Evolutionary conservation across 257 asterid genomes (phyloP), one percentile per base, ranked within the genome.

Genomic region (Solanum lignicaule): DNA sequence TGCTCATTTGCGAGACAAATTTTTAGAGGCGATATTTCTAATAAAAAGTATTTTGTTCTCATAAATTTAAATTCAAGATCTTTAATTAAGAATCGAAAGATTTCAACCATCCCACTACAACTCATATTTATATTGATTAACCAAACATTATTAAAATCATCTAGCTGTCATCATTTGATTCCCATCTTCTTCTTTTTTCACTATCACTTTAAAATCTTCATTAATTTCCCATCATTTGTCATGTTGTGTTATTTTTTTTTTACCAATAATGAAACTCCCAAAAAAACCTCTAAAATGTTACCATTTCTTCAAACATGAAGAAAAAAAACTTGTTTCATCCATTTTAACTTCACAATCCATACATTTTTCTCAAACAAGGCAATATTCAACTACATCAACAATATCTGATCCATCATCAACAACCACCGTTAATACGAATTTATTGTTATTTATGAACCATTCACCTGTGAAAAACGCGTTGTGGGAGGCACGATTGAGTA

Each of bases 391-490:
- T 48, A 16, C 90, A 29, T 23, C 90, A 89, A 93, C 60, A 92
- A 25, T 23, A 10, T 32, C 33, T 5, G 33, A 75, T 84, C 31
- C 55, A 43, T 71, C 88, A 3, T 73, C 93, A 5, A 85, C 72
- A 33, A 60, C 84, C 46, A 9, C 98, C 3, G 91, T 94, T 21
- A 85, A 92, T 92, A 87, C 94, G 94, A 27, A 87, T 92, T 87
- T 92, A 84, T 91, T 96, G 72, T 95, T 98, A 96, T 98, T 98
- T 9, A 94, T 93, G 93, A 92, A 93, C 90, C 95, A 95, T 90
- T 95, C 98, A 4, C 99, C 99, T 23, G 98, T 95, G 52, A 95
- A 98, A 20, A 94, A 94, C 58, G 99, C 96, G 15, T 84, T 95
- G 18, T 95, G 99, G 99, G 99, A 96, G 83, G 98, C 99, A 13